These are phyloP conservation scores for Athelia sp. DNA, from an alignment of 1,284 basidiomycete species.

Conservation along the genomic window DNA sequence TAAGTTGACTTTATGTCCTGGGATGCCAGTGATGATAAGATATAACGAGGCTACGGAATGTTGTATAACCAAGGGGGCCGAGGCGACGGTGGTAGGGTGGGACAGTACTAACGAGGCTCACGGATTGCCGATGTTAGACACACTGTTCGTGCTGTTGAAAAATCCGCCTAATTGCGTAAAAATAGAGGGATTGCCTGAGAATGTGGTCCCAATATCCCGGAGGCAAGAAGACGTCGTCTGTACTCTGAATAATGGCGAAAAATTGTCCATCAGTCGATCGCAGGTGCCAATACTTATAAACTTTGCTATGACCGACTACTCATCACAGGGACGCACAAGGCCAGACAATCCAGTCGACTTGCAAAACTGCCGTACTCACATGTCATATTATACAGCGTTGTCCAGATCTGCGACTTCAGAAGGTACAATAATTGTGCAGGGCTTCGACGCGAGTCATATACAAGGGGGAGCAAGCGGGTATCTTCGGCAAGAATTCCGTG, in stretches of 20 bases:
- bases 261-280: slow-evolving; percentile 15
- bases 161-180: slow-evolving; percentile 23
- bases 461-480: slow-evolving; percentile 11
- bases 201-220: slow-evolving; percentile 39
- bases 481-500: slow-evolving; percentile 23
- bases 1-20: slow-evolving; percentile 27
- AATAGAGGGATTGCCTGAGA: slow-evolving; percentile 26
- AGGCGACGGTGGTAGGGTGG: slow-evolving; percentile 30
- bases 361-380: slow-evolving; percentile 20
- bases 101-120: slow-evolving; percentile 8
- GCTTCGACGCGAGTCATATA: slow-evolving; percentile 18
- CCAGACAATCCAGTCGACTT: slow-evolving; percentile 27
- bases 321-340: slow-evolving; percentile 33
- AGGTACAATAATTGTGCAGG: slow-evolving; percentile 27
- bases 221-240: too few relatives aligned
- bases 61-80: too few relatives aligned
- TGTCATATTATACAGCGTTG: slow-evolving; percentile 30
- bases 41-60: too few relatives aligned
- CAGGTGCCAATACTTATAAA: slow-evolving; percentile 32
- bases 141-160: slow-evolving; percentile 20
- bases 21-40: slow-evolving; percentile 35
- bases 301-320: slow-evolving; percentile 38
- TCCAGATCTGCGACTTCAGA: slow-evolving; percentile 23
- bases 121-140: slow-evolving; percentile 13
- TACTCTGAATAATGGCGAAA: slow-evolving; percentile 20